Base-by-base conservation (phyloP, 139 green algal genomes). In the Coelastrella sp. region DNA sequence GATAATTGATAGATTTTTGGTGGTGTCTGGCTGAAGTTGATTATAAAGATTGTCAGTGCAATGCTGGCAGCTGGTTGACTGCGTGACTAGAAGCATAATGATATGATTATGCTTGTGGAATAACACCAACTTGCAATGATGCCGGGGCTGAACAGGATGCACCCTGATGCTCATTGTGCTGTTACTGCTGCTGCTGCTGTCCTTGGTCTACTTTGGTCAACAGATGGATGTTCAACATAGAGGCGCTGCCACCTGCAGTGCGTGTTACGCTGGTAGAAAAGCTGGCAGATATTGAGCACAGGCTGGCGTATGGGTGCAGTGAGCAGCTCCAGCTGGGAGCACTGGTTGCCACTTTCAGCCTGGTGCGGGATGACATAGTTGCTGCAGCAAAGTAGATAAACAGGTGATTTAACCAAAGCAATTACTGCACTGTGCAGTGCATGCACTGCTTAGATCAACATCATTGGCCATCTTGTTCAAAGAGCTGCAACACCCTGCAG, bases 271-370 rank as follows among this genome's bases (percentile, higher is more conserved):
- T 99, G 75, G 88, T 99, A 8, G 95, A 97, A 66, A 92, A 90
- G 68, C 88, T 99, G 92, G 96, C 97, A 56, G 95, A 98, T 72
- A 93, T 98, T 5, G 98, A 99, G 94, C 92, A 99, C 92, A 91
- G 96, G 8, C 94, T 99, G 65, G 95, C 98, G 0, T 96, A 92
- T 84, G 96, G 95, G 9, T 98, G 96, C 27, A 95, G 58, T 58
- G 97, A 99, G 85, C 91, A 92, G 66, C 88, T 99, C 89, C 97
- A 99, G 94, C 91, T 99, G 83, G 97, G 97, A 0, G 93, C 95
- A 5, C 74, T 99, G 24, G 95, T 98, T 24, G 96, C 90, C 6
- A 94, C 95, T 0, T 99, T 99, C 88, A 87, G 93, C n/a, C 92
- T 94, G 17, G 96, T 96, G 3, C 91, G 95, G 35, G 93, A 97